phyloP scores from a whole-genome alignment of 2,329 filamentous ascomycete species.

The Colletotrichum lindemuthianum region DNA sequence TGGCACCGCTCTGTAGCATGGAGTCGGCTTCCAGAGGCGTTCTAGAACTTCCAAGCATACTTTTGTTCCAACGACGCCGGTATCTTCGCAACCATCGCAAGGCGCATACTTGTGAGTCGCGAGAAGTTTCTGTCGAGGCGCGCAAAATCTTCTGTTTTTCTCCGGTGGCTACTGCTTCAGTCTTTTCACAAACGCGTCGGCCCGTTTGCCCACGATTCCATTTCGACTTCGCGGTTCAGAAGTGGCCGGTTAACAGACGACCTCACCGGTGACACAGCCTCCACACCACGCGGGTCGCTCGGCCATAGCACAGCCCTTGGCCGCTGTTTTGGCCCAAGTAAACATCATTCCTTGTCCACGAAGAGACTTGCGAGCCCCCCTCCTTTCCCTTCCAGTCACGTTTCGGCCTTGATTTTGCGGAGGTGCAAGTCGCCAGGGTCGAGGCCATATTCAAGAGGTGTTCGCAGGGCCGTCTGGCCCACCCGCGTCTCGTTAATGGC shows the following conservation, averaged over 20 bases:
- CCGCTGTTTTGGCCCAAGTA: conserved; percentile 17
- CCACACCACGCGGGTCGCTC: conserved; percentile 5
- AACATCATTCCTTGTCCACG: background rate
- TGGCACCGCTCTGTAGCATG: conserved; percentile 43
- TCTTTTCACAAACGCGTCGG: conserved; percentile 19
- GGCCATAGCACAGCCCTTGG: conserved; percentile 14
- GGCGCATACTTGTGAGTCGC: too few relatives aligned
- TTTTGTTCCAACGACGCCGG: conserved; percentile 17
- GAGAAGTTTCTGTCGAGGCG: too few relatives aligned
- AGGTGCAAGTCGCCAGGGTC: background rate
- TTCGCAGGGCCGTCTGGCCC: conserved; percentile 19
- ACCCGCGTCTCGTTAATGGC: conserved; percentile 11
- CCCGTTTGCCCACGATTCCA: conserved; percentile 15
- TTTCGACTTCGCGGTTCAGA: conserved; percentile 1
- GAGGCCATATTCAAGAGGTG: background rate
- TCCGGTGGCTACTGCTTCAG: conserved; percentile 5
- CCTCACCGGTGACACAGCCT: conserved; percentile 21
- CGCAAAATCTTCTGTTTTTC: background rate
- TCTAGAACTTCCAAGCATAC: conserved; percentile 3
- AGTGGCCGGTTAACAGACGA: conserved; percentile 8
- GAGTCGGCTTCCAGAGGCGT: conserved; percentile 33
- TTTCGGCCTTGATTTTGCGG: too few relatives aligned
- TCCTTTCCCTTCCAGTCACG: too few relatives aligned
- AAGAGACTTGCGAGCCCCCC: too few relatives aligned
- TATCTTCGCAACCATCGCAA: too few relatives aligned